Base-by-base conservation (phyloP, 148 eudicot genomes). In the Pouteria glomerata region DNA sequence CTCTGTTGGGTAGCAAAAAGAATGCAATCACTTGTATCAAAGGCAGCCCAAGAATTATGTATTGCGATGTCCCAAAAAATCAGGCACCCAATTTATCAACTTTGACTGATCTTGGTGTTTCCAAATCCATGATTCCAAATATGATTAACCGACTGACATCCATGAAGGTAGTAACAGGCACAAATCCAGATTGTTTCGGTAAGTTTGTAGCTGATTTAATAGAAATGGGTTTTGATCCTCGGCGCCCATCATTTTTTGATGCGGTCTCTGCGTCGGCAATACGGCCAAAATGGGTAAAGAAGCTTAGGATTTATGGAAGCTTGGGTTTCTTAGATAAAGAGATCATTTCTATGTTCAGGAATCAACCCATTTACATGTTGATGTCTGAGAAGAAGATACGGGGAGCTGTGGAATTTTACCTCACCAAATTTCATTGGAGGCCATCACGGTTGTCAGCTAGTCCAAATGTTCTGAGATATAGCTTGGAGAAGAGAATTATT, bases 281-380 rank as follows among this genome's bases (percentile, higher is more conserved):
- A 42, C 0, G 21, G 67, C 21, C 23, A 27, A 1, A 30, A 23
- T 63, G 67, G 67, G 50, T 37, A 50, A 35, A 6, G n/a, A 63
- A 13, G 8, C 47, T 63, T 14, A 63, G 39, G 19, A 10, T 63
- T 63, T 63, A 23, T 24, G 19, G 50, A 65, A 45, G 11, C 34
- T 44, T 65, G 35, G 53, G 69, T 15, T 65, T 65, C 30, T 65
- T 34, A 6, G 53, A 27, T 4, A 6, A 39, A 10, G 51, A 63
- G 50, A 11, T 26, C 68, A 0, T 23, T 5, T 64, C 33, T 18
- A 39, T 64, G 68, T 64, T 64, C 68, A 64, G 11, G 68, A 64
- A 26, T 51, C 68, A 64, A 42, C 33, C 68, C 52, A 64, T 26
- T 3, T 12, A 51, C 3, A 24, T 64, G 52, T 12, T 11, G 19